Base-by-base conservation (phyloP, 805 yeast species). In the Schizosaccharomyces japonicus region DNA sequence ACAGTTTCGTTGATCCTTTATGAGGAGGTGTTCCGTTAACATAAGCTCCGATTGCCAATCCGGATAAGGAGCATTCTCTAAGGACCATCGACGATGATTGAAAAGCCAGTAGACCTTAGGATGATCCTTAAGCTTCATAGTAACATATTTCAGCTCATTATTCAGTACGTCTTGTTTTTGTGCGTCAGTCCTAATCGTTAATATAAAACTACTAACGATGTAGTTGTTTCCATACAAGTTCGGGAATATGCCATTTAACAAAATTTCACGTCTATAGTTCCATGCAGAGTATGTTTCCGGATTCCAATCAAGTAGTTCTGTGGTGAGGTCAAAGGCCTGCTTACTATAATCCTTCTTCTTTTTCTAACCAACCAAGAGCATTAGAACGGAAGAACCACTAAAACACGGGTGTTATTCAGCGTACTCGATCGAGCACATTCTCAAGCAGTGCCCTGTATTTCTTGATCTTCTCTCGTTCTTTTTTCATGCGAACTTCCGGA, bases 81-180 rank as follows among this genome's bases (percentile, higher is more conserved):
- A 61, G 40, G 80, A 70, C 96, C 98, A 90, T 8, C 71, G 63
- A 32, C 98, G 67, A 58, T 90, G 95, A 54, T 77, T 80, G 95
- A 96, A 90, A 10, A 90, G 76, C 95, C 96, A 90, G 58, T 90
- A 90, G 36, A 85, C 82, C 59, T 90, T 90, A 1, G 98, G 96
- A 53, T 63, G 76, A 49, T 67, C 61, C 48, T 71, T 71, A 54
- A 90, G 61, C 52, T 75, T 71, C 0, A 58, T 60, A 63, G 77
- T 66, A 1, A 76, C 67, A 56, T 81, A 75, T 23, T 61, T 52
- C 42, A 90, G 64, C 53, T 87, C 98, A 2, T 63, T 59, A 1
- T 66, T 65, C 39, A 78, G 63, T 5, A 62, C 56, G 3, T 57
- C 53, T 36, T 54, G 56, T 39, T 52, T 56, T 17, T 58, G 55